These are phyloP conservation scores for Neurospora sublineolata DNA, from an alignment of 495 filamentous ascomycete species.

Conservation along the genomic window DNA sequence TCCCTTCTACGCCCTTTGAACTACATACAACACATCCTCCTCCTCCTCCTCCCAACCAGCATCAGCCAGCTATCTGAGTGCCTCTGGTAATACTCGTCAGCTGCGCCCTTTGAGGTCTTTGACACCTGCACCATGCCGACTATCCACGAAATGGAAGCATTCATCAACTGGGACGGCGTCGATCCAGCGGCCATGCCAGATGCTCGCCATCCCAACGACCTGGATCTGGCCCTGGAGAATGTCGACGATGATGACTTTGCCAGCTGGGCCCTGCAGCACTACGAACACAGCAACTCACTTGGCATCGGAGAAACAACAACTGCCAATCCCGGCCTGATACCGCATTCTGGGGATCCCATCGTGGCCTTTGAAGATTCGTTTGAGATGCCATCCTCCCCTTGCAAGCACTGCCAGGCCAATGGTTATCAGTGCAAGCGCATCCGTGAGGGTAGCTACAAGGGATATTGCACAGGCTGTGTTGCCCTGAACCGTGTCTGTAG, in stretches of 20 bases:
- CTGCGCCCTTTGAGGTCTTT: conserved; percentile 8
- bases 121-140: conserved; percentile 9
- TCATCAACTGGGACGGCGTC: conserved; percentile 37
- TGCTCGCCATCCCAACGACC: conserved; percentile 20
- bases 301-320: conserved; percentile 1
- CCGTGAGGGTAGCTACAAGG: conserved; percentile 52
- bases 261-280: conserved; percentile 40
- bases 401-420: conserved; percentile 57
- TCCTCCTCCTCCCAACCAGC: not conserved
- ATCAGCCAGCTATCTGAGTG: not conserved
- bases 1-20: not conserved
- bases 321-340: not conserved
- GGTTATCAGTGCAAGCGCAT: conserved; percentile 67
- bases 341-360: not conserved
- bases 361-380: conserved; percentile 23
- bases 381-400: conserved; percentile 39
- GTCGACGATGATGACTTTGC: conserved; percentile 38
- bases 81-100: not conserved
- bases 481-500: conserved; percentile 65
- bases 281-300: conserved; percentile 21
- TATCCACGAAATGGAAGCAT: conserved; percentile 27
- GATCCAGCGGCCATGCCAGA: conserved; percentile 15
- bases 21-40: not conserved
- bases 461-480: conserved; percentile 67
- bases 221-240: conserved; percentile 35